A percentile compares a stretch with the other conserved stretches of the same genome.
Conservation (phyloP, 257 asterid species). For the Primulina huaijiensis region DNA sequence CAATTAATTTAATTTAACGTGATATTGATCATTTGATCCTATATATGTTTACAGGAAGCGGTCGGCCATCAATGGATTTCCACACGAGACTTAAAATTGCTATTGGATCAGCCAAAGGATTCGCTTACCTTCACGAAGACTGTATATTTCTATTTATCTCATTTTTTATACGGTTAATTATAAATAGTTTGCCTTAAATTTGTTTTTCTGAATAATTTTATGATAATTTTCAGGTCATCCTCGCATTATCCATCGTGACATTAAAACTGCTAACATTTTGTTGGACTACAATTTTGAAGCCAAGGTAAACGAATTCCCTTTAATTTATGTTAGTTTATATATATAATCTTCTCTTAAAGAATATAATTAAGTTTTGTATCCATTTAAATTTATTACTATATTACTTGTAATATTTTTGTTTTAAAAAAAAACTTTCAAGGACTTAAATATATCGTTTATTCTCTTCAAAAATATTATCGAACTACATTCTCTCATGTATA, state of each 20-base stretch:
- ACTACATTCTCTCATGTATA: neutral
- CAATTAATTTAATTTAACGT: too few relatives aligned
- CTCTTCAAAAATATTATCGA: neutral
- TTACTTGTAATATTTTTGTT: too few relatives aligned
- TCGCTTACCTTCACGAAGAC: constrained; percentile 68
- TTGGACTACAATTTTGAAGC: constrained; percentile 66
- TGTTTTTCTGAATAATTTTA: too few relatives aligned
- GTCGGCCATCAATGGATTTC: constrained; percentile 41
- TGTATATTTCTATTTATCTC: constrained; percentile 23
- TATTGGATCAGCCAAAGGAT: constrained; percentile 58
- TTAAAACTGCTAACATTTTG: constrained; percentile 79
- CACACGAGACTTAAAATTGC: constrained; percentile 51
- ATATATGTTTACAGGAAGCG: constrained; percentile 31
- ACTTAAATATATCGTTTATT: too few relatives aligned
- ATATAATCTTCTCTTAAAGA: too few relatives aligned
- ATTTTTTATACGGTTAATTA: too few relatives aligned
- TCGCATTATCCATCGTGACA: constrained; percentile 87
- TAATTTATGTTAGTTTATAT: too few relatives aligned
- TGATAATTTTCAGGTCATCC: constrained; percentile 67
- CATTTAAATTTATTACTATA: too few relatives aligned
- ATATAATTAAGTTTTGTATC: too few relatives aligned
- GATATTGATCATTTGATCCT: too few relatives aligned
- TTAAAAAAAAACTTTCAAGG: too few relatives aligned
- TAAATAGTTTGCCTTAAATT: neutral
- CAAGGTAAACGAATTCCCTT: constrained; percentile 42